These are phyloP conservation scores for Penicillium soppii DNA, from an alignment of 495 filamentous ascomycete genomes.

Conservation along the genomic window DNA sequence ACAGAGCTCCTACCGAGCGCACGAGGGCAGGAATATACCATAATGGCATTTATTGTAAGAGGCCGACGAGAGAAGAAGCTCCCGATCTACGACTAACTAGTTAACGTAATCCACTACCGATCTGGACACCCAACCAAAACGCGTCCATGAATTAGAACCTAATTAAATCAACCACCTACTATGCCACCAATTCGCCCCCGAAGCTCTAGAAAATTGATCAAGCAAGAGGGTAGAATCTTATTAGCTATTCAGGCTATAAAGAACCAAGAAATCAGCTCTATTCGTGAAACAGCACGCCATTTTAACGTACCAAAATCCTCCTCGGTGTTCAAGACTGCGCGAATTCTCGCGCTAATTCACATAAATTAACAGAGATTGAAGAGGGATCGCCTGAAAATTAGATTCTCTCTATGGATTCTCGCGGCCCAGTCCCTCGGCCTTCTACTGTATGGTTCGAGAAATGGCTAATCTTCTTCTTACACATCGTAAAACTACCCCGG, in stretches of 20 bases:
- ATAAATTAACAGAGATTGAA: background rate
- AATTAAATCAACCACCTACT: background rate
- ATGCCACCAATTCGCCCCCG: background rate
- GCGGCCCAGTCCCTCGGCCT: background rate
- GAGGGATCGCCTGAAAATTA: background rate
- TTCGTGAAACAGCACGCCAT: background rate
- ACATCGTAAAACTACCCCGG: background rate
- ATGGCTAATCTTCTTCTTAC: background rate
- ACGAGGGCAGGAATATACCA: no score
- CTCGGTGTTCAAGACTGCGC: background rate
- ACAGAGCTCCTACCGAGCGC: no score
- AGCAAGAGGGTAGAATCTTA: conserved; percentile 3
- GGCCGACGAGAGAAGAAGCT: no score
- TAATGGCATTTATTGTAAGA: no score
- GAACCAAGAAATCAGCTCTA: background rate
- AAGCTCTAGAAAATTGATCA: background rate
- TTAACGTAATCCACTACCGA: background rate
- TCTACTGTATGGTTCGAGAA: background rate
- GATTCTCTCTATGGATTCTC: background rate
- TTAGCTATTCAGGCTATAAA: background rate
- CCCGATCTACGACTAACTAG: no score
- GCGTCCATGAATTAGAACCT: conserved; percentile 1
- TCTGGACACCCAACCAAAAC: background rate
- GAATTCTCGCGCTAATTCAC: background rate
- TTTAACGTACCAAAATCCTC: background rate